These are phyloP conservation scores for Austropuccinia psidii DNA, from an alignment of 1,284 basidiomycete genomes.

Conservation along the genomic window DNA sequence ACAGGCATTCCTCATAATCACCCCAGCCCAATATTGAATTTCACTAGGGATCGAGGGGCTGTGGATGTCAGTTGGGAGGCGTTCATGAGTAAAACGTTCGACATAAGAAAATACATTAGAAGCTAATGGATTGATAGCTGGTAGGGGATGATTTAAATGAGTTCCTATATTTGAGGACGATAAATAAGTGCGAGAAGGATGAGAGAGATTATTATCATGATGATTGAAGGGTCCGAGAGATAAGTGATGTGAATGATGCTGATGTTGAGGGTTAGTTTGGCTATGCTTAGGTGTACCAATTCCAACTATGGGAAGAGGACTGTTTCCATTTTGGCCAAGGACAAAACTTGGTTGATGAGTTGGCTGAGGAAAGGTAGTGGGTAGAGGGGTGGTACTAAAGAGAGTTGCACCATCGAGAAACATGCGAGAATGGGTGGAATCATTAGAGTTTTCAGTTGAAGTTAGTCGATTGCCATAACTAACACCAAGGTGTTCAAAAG, in stretches of 20 bases:
- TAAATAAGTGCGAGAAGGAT: constrained; percentile 38
- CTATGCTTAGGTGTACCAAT: not conserved
- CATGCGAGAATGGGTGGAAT: too few species aligned
- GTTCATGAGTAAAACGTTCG: constrained; percentile 89
- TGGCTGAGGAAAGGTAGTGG: not conserved
- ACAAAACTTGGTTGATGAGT: constrained; percentile 12
- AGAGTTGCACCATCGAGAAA: constrained; percentile 4
- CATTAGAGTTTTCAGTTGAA: too few species aligned
- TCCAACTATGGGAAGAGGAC: not conserved
- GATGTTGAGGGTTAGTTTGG: not conserved
- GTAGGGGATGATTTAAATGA: constrained; percentile 50
- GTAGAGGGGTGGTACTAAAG: constrained; percentile 15
- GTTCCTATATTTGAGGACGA: constrained; percentile 41
- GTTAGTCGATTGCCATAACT: too few species aligned
- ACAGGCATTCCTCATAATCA: constrained; percentile 98
- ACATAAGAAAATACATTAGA: constrained; percentile 93
- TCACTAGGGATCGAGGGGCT: constrained; percentile 71
- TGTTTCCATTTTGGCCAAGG: constrained; percentile 5
- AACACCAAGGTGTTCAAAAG: too few species aligned
- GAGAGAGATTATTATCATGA: constrained; percentile 17
- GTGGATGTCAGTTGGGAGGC: constrained; percentile 68
- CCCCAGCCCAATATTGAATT: constrained; percentile 98
- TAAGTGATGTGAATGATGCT: not conserved
- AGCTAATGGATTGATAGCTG: constrained; percentile 48
- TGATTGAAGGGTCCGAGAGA: not conserved